Evolutionary conservation across 345 rosid genomes (phyloP), one percentile per base, ranked within the genome.

Genomic region (Eucalyptus leucophloia): DNA sequence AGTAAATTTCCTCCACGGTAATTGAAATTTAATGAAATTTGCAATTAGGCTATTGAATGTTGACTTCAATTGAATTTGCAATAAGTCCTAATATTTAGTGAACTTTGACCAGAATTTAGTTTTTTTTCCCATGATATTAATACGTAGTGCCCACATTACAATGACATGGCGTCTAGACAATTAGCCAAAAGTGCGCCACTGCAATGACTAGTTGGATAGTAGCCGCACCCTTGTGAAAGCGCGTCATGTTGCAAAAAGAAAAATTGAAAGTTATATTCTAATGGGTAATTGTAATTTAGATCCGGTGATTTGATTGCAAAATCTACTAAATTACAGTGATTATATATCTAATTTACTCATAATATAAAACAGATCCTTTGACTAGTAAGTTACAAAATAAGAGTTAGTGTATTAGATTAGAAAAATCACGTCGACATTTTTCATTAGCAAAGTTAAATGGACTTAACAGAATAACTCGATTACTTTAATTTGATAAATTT

Each of bases 401-500:
- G 58, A 53, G 58, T 53, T 53, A 53, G 58, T 19, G 24, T 8
- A 53, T 11, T 53, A 53, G 24, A 53, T 53, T 53, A 53, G 19
- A 19, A 53, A 53, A 19, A 19, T 5, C 0, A 8, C 2, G 2
- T 53, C 58, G 0, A 8, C 3, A 56, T 56, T 56, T 56, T 56
- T 0, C 12, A 24, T 24, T 56, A 56, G 1, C 13, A 23, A 56
- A 56, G 10, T 56, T 56, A 3, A 24, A 56, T 56, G 13, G 12
- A 24, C 2, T 56, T 56, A 56, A 56, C 0, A 1, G 3, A 56
- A 56, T 5, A 24, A 56, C 2, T 24, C 13, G 1, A 24, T 56
- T 56, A 56, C 13, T 23, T 24, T 56, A 56, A 56, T 56, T 24
- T 24, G 3, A 24, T 2, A 56, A 21, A 56, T 56, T 53, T 19